Evolutionary conservation across 768 basidiomycete species (phyloP).

Genomic region (Sistotremastrum suecicum): DNA sequence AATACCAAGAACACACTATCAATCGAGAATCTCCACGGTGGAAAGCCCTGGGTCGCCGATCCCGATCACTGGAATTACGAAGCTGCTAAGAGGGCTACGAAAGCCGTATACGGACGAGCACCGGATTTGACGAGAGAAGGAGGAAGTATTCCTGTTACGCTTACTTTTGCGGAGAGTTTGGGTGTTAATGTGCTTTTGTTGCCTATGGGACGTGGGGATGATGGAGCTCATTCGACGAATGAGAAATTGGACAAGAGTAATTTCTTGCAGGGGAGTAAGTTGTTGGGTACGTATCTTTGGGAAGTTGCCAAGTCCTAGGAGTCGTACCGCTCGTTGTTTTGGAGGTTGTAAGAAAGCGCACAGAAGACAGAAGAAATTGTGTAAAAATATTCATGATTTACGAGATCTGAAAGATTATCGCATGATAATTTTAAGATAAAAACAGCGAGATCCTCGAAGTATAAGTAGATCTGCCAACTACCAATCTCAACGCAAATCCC

Average conservation of each 20-base stretch:
- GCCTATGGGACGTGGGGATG: constrained; percentile 90
- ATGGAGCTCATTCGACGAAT: constrained; percentile 89
- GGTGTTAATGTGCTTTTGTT: constrained; percentile 78
- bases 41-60: constrained; percentile 83
- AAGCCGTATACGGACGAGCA: constrained; percentile 49
- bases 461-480: too few relatives aligned
- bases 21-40: constrained; percentile 63
- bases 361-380: too few relatives aligned
- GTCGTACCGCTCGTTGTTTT: too few relatives aligned
- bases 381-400: too few relatives aligned
- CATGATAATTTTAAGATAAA: too few relatives aligned
- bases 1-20: constrained; percentile 70
- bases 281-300: constrained; percentile 71
- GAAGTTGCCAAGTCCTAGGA: constrained; percentile 32
- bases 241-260: constrained; percentile 90
- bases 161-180: constrained; percentile 84
- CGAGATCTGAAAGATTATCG: too few relatives aligned
- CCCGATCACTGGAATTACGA: constrained; percentile 86
- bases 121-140: constrained; percentile 84
- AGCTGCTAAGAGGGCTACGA: constrained; percentile 72
- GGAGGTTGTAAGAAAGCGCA: too few relatives aligned
- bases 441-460: too few relatives aligned
- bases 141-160: constrained; percentile 88
- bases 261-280: constrained; percentile 72
- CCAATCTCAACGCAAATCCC: too few relatives aligned